Evolutionary conservation across 441 rosid species (phyloP).

Genomic region (Populus trichocarpa): DNA sequence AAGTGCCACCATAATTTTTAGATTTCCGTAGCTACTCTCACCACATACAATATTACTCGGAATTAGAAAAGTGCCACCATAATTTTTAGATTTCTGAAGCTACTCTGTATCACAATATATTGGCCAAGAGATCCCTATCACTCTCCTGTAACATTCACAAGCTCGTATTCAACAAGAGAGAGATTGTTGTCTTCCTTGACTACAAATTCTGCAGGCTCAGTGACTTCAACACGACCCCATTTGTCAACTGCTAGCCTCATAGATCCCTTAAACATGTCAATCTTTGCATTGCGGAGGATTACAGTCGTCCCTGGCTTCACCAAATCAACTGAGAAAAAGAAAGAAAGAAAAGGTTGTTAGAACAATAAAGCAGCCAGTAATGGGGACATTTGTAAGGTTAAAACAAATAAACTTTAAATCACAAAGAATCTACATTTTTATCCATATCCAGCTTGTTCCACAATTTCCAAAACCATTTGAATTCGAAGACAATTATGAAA

Average conservation of each 20-base stretch:
- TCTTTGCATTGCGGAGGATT: conserved; percentile 45
- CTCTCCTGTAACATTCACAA: conserved; percentile 28
- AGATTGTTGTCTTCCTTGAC: conserved; percentile 68
- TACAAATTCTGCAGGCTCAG: conserved; percentile 47
- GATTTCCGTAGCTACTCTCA: not conserved
- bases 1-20: not conserved
- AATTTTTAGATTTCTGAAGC: not conserved
- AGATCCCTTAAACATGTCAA: not conserved
- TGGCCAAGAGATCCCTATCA: not conserved
- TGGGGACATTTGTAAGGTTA: not conserved
- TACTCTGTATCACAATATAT: not conserved
- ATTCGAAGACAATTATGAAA: not conserved
- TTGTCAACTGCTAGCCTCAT: conserved; percentile 1
- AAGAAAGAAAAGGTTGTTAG: not conserved
- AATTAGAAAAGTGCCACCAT: not conserved
- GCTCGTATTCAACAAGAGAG: conserved; percentile 70
- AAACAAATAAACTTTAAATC: not conserved
- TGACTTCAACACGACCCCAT: conserved; percentile 19
- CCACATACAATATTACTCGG: not conserved
- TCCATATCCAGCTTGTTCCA: too few species aligned
- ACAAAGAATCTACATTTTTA: not conserved
- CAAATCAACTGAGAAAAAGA: conserved; percentile 39
- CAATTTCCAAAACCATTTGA: too few species aligned
- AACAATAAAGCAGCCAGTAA: not conserved
- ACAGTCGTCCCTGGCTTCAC: conserved; percentile 57